Base-by-base conservation (phyloP, 345 rosid genomes). In the Trapa bicornis region DNA sequence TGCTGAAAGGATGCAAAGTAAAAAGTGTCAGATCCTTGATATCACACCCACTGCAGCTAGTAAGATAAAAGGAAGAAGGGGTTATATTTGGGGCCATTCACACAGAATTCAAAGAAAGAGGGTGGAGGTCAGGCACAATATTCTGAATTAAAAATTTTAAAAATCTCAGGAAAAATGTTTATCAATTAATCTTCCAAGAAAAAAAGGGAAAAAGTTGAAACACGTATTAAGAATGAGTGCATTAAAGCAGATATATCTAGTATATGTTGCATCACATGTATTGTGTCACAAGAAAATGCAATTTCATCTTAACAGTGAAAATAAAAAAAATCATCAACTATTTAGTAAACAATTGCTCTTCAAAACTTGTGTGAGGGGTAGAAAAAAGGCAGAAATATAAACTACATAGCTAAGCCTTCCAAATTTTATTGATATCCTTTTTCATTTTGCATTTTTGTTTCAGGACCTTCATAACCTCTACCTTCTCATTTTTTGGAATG, bases 1-100 rank as follows among this genome's bases (percentile, higher is more conserved):
- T 93, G 94, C 96, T 88, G 81, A 48, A 68, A 68, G 17, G 43
- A n/a, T 62, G 72, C 54, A 73, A 37, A 47, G 65, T 41, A 35
- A 73, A 37, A 70, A 72, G 16, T 8, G 17, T 37, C 42, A 68
- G 35, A 58, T 54, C 35, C 22, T 2, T n/a, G 35, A 22, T 54
- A 35, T n/a, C 33, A 22, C 33, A 22, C 35, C 60, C 8, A 54
- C 35, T 54, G 11, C 35, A 54, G 1, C 11, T 1, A n/a, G 35
- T 15, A 58, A 22, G 3, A 11, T 5, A 62, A 62, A 62, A 14
- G n/a, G 22, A 1, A 41, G 38, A 62, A 13, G 65, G 43, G 38
- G n/a, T 15, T 14, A 62, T 5, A n/a, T 54, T 22, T n/a, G 3
- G 35, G 60, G 17, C 1, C 1, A n/a, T n/a, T 8, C 35, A 0